These are phyloP conservation scores for Penicillium turbatum DNA, from an alignment of 495 filamentous ascomycete genomes.

Conservation along the genomic window DNA sequence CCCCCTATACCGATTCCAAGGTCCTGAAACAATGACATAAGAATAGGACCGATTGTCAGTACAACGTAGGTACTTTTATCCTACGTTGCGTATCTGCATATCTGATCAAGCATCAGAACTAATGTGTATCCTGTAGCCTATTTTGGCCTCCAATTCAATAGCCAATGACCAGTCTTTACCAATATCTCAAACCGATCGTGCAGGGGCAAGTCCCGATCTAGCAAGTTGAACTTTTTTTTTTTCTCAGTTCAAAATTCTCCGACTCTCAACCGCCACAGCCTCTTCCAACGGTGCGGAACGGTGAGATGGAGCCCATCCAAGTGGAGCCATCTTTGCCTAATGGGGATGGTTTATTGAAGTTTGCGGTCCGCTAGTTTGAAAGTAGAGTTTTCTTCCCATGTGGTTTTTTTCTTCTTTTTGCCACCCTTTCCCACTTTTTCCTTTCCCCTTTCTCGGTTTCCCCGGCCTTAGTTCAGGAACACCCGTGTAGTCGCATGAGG, in stretches of 20 bases:
- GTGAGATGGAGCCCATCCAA: constrained; percentile 12
- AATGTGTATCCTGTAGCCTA: background rate
- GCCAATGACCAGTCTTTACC: background rate
- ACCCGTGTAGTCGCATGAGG: constrained; percentile 4
- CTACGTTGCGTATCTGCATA: too few species aligned
- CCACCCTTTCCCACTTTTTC: constrained; percentile 9
- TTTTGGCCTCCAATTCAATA: background rate
- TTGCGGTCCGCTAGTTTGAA: constrained; percentile 17
- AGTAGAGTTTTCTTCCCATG: constrained; percentile 14
- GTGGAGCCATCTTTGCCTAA: constrained; percentile 16
- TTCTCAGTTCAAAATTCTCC: constrained; percentile 7
- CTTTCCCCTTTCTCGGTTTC: constrained; percentile 8
- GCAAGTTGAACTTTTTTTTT: background rate
- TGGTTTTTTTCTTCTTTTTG: constrained; percentile 8
- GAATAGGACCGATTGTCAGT: too few species aligned
- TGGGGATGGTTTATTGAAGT: constrained; percentile 27
- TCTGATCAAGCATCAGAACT: background rate
- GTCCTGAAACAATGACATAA: too few species aligned
- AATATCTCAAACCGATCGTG: constrained; percentile 1
- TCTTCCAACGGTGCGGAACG: constrained; percentile 29
- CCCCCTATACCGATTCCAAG: too few species aligned
- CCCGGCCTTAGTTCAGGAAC: constrained; percentile 9
- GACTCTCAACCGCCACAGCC: constrained; percentile 9
- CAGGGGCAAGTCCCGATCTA: constrained; percentile 5
- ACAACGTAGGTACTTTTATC: too few species aligned